Evolutionary conservation across 306 rosid species (phyloP).

Genomic region (Quercus alba): DNA sequence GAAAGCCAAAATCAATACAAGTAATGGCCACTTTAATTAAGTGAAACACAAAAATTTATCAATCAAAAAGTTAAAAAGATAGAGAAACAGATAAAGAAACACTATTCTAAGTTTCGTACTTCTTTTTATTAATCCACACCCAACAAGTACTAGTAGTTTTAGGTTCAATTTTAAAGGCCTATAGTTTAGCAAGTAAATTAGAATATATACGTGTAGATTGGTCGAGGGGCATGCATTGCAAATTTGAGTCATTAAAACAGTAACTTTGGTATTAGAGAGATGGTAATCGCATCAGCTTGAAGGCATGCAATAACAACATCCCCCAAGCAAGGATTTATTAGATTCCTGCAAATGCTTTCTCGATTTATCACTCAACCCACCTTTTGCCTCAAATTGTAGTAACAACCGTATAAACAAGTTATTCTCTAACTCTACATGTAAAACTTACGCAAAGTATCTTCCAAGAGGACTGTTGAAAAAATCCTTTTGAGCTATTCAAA

Average conservation of each 20-base stretch:
- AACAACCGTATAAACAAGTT: slow-evolving; percentile 18
- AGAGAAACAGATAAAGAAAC: too few relatives aligned
- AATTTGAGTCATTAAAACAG: slow-evolving; percentile 5
- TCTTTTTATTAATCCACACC: too few relatives aligned
- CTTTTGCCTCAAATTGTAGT: slow-evolving; percentile 15
- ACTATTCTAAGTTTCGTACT: too few relatives aligned
- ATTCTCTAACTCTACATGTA: slow-evolving; percentile 31
- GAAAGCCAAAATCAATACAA: too few relatives aligned
- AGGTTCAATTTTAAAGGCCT: too few relatives aligned
- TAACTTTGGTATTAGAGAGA: too few relatives aligned
- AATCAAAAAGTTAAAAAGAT: too few relatives aligned
- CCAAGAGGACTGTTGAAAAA: slow-evolving; percentile 3
- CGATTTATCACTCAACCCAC: slow-evolving; percentile 7
- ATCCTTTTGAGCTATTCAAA: slow-evolving; percentile 3
- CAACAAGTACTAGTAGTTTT: too few relatives aligned
- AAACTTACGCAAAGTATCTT: slow-evolving; percentile 42
- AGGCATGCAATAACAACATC: not conserved
- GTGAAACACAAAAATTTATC: too few relatives aligned
- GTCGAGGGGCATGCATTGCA: not conserved
- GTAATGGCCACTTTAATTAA: too few relatives aligned
- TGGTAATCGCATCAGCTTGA: not conserved
- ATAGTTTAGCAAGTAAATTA: too few relatives aligned
- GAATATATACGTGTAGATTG: not conserved
- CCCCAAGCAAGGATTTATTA: slow-evolving; percentile 25
- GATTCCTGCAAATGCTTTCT: slow-evolving; percentile 30